These are phyloP conservation scores for Inonotus hispidus DNA, from an alignment of 1,284 basidiomycete species.

Conservation along the genomic window DNA sequence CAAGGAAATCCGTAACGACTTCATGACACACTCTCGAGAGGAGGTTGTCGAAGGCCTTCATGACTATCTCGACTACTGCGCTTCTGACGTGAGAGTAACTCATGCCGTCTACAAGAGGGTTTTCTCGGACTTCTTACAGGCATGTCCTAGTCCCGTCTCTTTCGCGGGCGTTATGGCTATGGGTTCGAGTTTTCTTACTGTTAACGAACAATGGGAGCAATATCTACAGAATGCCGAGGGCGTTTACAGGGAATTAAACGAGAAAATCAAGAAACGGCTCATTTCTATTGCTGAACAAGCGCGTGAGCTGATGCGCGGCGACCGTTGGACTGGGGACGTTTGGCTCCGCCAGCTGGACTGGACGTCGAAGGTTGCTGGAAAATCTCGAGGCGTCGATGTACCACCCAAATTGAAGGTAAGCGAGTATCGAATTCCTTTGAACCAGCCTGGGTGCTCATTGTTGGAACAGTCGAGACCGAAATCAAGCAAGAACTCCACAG, in stretches of 20 bases:
- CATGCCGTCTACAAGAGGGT: slow-evolving; percentile 78
- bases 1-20: slow-evolving; percentile 78
- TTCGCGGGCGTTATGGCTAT: slow-evolving; percentile 91
- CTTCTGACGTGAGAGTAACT: slow-evolving; percentile 80
- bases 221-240: slow-evolving; percentile 79
- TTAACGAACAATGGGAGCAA: slow-evolving; percentile 84
- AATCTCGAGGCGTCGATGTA: slow-evolving; percentile 51
- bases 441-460: not conserved
- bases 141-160: slow-evolving; percentile 91
- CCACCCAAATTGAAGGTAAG: slow-evolving; percentile 13
- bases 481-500: not conserved
- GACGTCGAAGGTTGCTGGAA: slow-evolving; percentile 83
- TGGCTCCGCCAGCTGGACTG: slow-evolving; percentile 95
- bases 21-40: slow-evolving; percentile 59
- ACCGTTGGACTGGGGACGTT: slow-evolving; percentile 66
- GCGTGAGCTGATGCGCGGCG: slow-evolving; percentile 40
- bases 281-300: slow-evolving; percentile 65
- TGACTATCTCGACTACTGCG: slow-evolving; percentile 86
- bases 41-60: slow-evolving; percentile 67
- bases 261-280: slow-evolving; percentile 65
- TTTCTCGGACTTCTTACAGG: slow-evolving; percentile 78
- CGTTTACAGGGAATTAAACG: slow-evolving; percentile 74
- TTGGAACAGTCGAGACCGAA: not conserved
- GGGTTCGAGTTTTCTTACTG: slow-evolving; percentile 89
- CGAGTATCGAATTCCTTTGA: not conserved